phyloP scores from a whole-genome alignment of 805 yeast species.

The Blastobotrys terrestris region DNA sequence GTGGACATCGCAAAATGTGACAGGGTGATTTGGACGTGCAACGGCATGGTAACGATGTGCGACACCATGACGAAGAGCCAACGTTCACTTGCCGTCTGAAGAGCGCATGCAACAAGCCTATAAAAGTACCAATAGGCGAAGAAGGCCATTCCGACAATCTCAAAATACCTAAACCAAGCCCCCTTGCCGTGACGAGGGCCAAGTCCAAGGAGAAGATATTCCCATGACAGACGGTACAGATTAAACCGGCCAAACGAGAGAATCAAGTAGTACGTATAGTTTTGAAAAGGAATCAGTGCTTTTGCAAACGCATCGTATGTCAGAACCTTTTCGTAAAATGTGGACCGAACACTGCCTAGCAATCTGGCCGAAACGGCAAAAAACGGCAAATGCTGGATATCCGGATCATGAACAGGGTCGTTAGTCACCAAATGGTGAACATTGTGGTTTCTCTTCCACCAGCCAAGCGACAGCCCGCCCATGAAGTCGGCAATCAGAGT shows the following conservation, averaged over 20 bases:
- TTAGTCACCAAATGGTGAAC: conserved; percentile 91
- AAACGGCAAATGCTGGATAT: conserved; percentile 87
- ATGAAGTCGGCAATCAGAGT: conserved; percentile 65
- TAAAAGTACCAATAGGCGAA: conserved; percentile 84
- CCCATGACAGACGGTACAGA: conserved; percentile 76
- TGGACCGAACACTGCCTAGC: conserved; percentile 65
- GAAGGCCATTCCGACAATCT: conserved; percentile 58
- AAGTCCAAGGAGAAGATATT: conserved; percentile 60
- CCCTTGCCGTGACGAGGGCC: conserved; percentile 81
- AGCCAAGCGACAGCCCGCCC: conserved; percentile 86
- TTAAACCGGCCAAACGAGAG: conserved; percentile 81
- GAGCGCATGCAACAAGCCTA: conserved; percentile 43
- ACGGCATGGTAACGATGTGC: conserved; percentile 79
- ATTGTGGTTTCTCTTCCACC: conserved; percentile 94
- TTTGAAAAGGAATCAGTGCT: conserved; percentile 54
- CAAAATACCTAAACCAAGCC: conserved; percentile 80
- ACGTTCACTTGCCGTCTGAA: conserved; percentile 50
- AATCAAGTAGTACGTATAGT: conserved; percentile 69
- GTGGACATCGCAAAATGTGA: conserved; percentile 94
- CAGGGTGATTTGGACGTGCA: conserved; percentile 87
- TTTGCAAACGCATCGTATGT: conserved; percentile 65
- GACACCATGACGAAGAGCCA: conserved; percentile 61
- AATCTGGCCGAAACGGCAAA: conserved; percentile 76
- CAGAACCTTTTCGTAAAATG: conserved; percentile 65
- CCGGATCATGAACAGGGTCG: conserved; percentile 92